Conservation (phyloP, 176 grass and related monocot species). For the Chloris gayana region DNA sequence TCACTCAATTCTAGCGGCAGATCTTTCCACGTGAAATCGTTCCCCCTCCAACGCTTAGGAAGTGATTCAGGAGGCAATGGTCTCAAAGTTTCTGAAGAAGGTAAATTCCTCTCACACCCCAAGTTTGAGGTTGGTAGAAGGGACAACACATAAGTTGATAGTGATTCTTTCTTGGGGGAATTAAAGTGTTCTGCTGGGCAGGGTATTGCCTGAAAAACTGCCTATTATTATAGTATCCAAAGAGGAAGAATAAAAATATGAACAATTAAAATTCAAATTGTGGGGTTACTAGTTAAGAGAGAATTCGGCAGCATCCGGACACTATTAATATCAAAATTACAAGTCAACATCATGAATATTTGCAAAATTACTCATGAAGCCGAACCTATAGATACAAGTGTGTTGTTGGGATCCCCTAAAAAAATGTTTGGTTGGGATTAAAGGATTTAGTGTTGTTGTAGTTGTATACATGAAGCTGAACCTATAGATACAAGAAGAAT, state of each 20-base stretch:
- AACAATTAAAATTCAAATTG: not conserved
- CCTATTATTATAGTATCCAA: conserved; percentile 3
- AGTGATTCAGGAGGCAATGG: conserved; percentile 50
- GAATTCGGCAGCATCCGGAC: conserved; percentile 9
- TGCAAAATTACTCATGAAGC: too few species aligned
- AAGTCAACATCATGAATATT: too few species aligned
- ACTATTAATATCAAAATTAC: not conserved
- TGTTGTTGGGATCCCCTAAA: too few species aligned
- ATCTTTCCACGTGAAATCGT: conserved; percentile 45
- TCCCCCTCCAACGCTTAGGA: conserved; percentile 51
- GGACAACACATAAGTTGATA: conserved; percentile 66
- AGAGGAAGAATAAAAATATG: conserved; percentile 1
- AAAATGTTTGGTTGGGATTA: too few species aligned
- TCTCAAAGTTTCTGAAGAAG: conserved; percentile 38
- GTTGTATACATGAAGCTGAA: too few species aligned
- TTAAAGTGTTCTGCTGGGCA: conserved; percentile 50
- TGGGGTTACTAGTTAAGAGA: not conserved
- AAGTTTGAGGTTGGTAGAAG: conserved; percentile 47
- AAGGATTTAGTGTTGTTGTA: too few species aligned
- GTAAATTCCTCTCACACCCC: conserved; percentile 21
- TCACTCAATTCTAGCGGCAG: conserved; percentile 45
- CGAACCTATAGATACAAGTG: not conserved
- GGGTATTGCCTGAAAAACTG: conserved; percentile 46
- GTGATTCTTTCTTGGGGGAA: conserved; percentile 49
- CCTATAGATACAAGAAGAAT: conserved; percentile 1